phyloP scores from a whole-genome alignment of 805 yeast genomes.

The Peterozyma xylosa region DNA sequence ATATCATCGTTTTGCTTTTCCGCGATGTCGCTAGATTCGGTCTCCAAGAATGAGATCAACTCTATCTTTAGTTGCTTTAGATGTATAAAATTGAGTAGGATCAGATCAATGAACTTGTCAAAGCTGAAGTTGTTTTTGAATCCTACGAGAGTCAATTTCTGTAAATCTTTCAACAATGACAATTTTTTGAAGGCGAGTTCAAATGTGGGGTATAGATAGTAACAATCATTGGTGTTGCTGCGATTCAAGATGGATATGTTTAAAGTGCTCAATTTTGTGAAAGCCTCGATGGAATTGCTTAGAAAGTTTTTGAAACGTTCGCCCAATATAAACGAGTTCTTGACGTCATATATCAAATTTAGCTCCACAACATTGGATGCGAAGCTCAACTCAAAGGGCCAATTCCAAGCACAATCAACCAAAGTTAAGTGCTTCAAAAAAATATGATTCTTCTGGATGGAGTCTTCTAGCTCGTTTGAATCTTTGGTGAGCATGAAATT shows the following conservation, averaged over 20 bases:
- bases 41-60: not conserved
- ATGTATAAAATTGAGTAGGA: not conserved
- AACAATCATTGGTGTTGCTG: no score
- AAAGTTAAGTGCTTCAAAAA: conserved; percentile 22
- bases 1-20: no score
- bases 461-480: conserved; percentile 28
- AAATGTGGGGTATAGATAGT: no score
- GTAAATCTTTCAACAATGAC: conserved; percentile 1
- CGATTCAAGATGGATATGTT: no score
- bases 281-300: conserved; percentile 2
- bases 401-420: conserved; percentile 47
- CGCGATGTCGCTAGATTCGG: no score
- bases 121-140: conserved; percentile 8
- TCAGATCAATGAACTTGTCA: conserved; percentile 1
- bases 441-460: conserved; percentile 16
- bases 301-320: conserved; percentile 25
- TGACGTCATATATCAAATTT: conserved; percentile 15
- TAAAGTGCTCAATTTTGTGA: not conserved
- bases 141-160: conserved; percentile 1
- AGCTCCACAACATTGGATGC: conserved; percentile 17
- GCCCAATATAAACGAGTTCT: conserved; percentile 25
- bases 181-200: no score
- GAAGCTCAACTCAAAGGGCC: conserved; percentile 38
- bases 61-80: conserved; percentile 1
- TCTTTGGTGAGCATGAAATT: conserved; percentile 25